Evolutionary conservation across 2,329 filamentous ascomycete genomes (phyloP).

Genomic region (Curvularia eragrostidis): DNA sequence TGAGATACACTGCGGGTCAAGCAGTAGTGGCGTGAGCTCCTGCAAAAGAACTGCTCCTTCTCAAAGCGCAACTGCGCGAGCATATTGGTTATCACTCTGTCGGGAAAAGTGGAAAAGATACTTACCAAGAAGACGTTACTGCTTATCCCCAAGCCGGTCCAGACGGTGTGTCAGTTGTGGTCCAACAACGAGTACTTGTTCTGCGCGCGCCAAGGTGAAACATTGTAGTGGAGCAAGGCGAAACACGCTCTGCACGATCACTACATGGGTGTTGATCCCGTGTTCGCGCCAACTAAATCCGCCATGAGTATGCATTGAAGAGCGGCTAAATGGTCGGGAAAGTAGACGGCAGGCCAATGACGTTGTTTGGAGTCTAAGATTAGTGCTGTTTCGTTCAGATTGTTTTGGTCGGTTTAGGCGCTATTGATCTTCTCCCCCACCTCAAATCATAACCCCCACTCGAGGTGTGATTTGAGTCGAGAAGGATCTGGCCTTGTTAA

Average conservation of each 20-base stretch:
- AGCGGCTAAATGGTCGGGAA: constrained; percentile 1
- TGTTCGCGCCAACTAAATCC: neutral
- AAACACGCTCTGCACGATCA: constrained; percentile 35
- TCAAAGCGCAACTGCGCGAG: neutral
- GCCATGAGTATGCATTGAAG: neutral
- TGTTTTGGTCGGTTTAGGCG: neutral
- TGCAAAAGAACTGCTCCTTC: neutral
- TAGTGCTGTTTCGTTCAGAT: neutral
- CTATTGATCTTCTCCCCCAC: neutral
- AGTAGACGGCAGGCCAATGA: neutral
- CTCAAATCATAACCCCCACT: neutral
- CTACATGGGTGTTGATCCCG: constrained; percentile 16
- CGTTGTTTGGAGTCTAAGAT: neutral
- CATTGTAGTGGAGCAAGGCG: constrained; percentile 24
- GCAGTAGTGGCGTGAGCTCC: neutral
- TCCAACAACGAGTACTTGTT: neutral
- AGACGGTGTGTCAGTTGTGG: neutral
- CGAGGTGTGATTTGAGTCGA: neutral
- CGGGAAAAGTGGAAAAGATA: neutral
- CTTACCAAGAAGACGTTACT: neutral
- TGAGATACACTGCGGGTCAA: constrained; percentile 10
- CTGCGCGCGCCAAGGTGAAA: constrained; percentile 25
- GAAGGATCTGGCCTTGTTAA: neutral
- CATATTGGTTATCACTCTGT: neutral
- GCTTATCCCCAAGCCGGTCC: neutral